Base-by-base conservation (phyloP, 192 early-diverging fungal genomes). In the Chytriomyces sp. region DNA sequence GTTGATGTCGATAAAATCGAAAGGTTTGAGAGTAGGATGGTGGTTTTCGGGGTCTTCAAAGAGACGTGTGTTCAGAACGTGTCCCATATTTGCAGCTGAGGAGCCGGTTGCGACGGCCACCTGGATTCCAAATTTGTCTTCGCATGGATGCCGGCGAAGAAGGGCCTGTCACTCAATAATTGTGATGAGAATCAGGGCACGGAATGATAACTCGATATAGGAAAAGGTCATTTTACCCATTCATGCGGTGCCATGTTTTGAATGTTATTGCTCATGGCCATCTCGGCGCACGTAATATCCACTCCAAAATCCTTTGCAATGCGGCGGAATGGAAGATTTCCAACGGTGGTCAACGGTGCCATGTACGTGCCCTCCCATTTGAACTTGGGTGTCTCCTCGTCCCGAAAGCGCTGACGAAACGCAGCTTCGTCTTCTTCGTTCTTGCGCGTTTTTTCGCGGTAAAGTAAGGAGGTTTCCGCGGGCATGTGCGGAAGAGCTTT, bases 1-100 rank as follows among this genome's bases (percentile, higher is more conserved):
- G 80, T 99, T 99, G 59, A 99, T 74, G 78, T 99, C 97, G 32
- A 99, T 85, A 79, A 99, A 99, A 75, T 99, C 96, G 17, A 96
- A 68, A 5, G 65, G 65, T n/a, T 31, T 34, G 26, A 65, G 63
- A 26, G 38, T 32, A 8, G 39, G 39, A 25, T 41, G 49, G 4
- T 41, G 41, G 65, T 28, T 55, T 3, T 19, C n/a, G 10, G 65
- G 52, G 30, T 34, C 88, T 6, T 86, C 78, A 26, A 89, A 83
- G 32, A 85, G 80, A 32, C 81, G 62, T 60, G 86, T 28, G 3
- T 73, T 38, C 55, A 98, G 80, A 14, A 91, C 59, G 73, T 96
- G 93, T 32, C 88, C 85, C 6, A 86, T 84, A 41, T 84, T 80
- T 25, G 87, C 77, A 1, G 96, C 72, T 26, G 76, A 67, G 14